These are phyloP conservation scores for Tylopilus felleus DNA, from an alignment of 768 basidiomycete species.

Conservation along the genomic window DNA sequence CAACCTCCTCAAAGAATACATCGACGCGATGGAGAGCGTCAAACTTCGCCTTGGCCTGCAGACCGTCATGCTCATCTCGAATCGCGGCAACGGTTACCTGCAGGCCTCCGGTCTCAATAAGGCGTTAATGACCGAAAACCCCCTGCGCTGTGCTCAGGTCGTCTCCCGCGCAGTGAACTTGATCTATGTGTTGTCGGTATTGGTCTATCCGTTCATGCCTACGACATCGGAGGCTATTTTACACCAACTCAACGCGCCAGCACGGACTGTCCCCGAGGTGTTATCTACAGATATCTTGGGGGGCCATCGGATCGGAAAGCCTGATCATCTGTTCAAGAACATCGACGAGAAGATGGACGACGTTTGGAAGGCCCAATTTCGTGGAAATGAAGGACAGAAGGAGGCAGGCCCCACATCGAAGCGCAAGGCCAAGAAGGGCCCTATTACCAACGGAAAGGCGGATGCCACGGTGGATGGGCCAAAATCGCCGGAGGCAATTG, in stretches of 20 bases:
- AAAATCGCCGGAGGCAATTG: conserved; percentile 69
- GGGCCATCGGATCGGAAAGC: conserved; percentile 81
- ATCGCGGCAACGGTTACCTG: conserved; percentile 89
- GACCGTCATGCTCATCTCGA: conserved; percentile 86
- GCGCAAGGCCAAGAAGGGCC: conserved; percentile 54
- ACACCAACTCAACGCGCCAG: conserved; percentile 83
- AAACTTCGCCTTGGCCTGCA: conserved; percentile 87
- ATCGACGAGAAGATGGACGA: conserved; percentile 91
- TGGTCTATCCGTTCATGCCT: conserved; percentile 97
- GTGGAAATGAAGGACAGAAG: conserved; percentile 52
- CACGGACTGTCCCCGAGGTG: conserved; percentile 69
- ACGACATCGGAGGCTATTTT: conserved; percentile 79
- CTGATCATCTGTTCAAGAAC: conserved; percentile 89
- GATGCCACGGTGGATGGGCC: conserved; percentile 44
- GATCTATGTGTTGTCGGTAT: conserved; percentile 83
- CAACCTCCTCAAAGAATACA: conserved; percentile 71
- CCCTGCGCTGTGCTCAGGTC: conserved; percentile 85
- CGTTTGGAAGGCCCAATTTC: conserved; percentile 76
- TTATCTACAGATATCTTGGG: conserved; percentile 80
- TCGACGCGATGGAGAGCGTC: conserved; percentile 85
- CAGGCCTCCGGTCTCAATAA: conserved; percentile 91
- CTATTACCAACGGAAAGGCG: conserved; percentile 45
- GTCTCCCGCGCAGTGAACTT: conserved; percentile 87
- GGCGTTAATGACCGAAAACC: conserved; percentile 75
- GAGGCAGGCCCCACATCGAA: conserved; percentile 43